Evolutionary conservation across 148 eudicot genomes (phyloP), one percentile per base, ranked within the genome.

Genomic region (Fagopyrum tataricum): DNA sequence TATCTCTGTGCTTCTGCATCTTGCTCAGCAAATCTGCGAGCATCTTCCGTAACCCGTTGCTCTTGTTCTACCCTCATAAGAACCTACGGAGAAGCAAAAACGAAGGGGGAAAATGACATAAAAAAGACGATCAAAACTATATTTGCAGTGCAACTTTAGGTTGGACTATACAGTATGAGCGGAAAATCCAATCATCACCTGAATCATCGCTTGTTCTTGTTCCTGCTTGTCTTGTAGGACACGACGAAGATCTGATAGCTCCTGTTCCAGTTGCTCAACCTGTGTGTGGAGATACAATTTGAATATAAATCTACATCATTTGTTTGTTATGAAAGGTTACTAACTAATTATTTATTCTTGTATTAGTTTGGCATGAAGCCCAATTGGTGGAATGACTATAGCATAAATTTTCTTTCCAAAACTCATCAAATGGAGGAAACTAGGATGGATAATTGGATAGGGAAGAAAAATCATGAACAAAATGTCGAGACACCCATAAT

Each of bases 61-160:
- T 91, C 99, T 81, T 92, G 99, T 79, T 95, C 99, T 58, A 92
- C 99, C 79, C 96, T 84, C 97, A 95, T 93, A 74, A 95, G 80
- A 77, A 95, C 93, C 99, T 95, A 81, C 43, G 76, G 26, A 64
- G 75, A 24, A 80, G 76, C 75, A 73, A 14, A 14, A 37, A 31
- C 37, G 2, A 31, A 31, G 37, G 37, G 37, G 43, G 40, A 24
- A 23, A 49, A 14, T 15, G 55, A 49, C 15, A 49, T 6, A 46
- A 20, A 8, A 55, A 14, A 14, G 42, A 64, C 13, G 37, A 14
- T 13, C 9, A 64, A 64, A 39, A 64, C 39, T 43, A 64, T 64
- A 64, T 64, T 4, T 62, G 43, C 68, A 13, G 68, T 26, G 12
- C 14, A 39, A 26, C 42, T 26, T 26, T 64, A 43, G 37, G 69